Percentiles rank a stretch among this genome's conserved stretches.
phyloP scores from a whole-genome alignment of 352 stramenopile species.

The Aphanomyces cochlioides region DNA sequence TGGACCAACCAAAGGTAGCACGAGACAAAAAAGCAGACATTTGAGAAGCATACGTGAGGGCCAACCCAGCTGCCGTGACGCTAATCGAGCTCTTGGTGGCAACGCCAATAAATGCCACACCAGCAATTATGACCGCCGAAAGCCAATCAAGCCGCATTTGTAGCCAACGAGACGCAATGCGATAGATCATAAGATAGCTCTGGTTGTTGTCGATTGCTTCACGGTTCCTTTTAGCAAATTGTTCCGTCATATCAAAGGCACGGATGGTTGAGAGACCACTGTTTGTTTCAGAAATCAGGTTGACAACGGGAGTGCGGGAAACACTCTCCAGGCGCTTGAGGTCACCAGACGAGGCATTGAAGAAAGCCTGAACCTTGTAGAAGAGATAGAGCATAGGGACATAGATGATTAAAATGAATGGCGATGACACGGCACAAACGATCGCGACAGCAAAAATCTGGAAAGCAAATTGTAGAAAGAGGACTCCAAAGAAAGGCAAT shows the following conservation, averaged over 20 bases:
- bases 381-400: slow-evolving; percentile 63
- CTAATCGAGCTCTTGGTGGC: slow-evolving; percentile 77
- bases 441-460: slow-evolving; percentile 60
- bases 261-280: slow-evolving; percentile 67
- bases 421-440: slow-evolving; percentile 47
- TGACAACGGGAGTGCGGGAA: slow-evolving; percentile 91
- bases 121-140: slow-evolving; percentile 38
- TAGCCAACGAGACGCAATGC: slow-evolving; percentile 91
- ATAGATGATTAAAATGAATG: slow-evolving; percentile 65
- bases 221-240: slow-evolving; percentile 40
- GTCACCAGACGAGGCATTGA: slow-evolving; percentile 87
- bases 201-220: slow-evolving; percentile 60
- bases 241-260: slow-evolving; percentile 50
- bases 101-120: slow-evolving; percentile 76
- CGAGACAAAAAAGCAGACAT: slow-evolving; percentile 18
- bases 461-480: slow-evolving; percentile 70
- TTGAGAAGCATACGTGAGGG: slow-evolving; percentile 30
- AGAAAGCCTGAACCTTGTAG: slow-evolving; percentile 88
- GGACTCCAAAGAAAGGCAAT: slow-evolving; percentile 61
- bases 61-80: slow-evolving; percentile 36
- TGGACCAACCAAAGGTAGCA: slow-evolving; percentile 43
- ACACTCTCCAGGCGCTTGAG: slow-evolving; percentile 96
- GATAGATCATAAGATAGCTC: slow-evolving; percentile 56
- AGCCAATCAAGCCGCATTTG: slow-evolving; percentile 62
- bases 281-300: slow-evolving; percentile 90